Percentiles rank a stretch among this genome's conserved stretches.
Evolutionary conservation across 129 eudicot genomes (phyloP).

Genomic region (Flaveria trinervia): DNA sequence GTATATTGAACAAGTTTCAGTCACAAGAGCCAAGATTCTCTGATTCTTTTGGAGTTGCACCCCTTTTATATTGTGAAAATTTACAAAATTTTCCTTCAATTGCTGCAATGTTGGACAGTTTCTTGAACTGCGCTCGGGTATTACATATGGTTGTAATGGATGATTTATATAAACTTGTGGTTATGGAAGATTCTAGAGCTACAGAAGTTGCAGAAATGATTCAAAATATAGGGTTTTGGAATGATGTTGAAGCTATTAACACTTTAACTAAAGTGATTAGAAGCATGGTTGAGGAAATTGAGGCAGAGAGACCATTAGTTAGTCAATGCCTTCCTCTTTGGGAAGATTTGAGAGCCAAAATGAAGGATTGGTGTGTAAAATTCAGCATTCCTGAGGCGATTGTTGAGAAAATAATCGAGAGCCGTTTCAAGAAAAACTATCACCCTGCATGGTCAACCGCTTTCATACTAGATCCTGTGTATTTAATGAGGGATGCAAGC

Average conservation of each 20-base stretch:
- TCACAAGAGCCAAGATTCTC: slow-evolving; percentile 48
- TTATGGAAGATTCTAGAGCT: slow-evolving; percentile 55
- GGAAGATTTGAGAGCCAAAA: slow-evolving; percentile 68
- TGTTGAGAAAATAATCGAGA: slow-evolving; percentile 58
- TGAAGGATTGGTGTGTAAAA: slow-evolving; percentile 72
- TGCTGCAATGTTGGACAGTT: slow-evolving; percentile 61
- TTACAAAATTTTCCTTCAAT: slow-evolving; percentile 43
- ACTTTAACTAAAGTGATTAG: slow-evolving; percentile 53
- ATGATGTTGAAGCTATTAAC: slow-evolving; percentile 62
- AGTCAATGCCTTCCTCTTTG: slow-evolving; percentile 90
- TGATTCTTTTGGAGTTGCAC: slow-evolving; percentile 55
- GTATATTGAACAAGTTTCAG: slow-evolving; percentile 52
- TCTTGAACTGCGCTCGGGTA: slow-evolving; percentile 45
- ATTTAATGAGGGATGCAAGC: slow-evolving; percentile 59
- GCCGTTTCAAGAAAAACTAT: slow-evolving; percentile 65
- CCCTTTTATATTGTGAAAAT: slow-evolving; percentile 40
- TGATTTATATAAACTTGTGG: slow-evolving; percentile 52
- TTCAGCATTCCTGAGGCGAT: slow-evolving; percentile 47
- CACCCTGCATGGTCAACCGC: slow-evolving; percentile 97
- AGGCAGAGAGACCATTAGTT: slow-evolving; percentile 66
- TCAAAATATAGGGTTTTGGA: slow-evolving; percentile 75
- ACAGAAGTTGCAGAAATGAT: slow-evolving; percentile 63
- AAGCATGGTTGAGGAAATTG: slow-evolving; percentile 67
- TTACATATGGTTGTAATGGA: slow-evolving; percentile 58
- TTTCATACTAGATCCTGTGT: slow-evolving; percentile 71